Evolutionary conservation across 2,329 filamentous ascomycete species (phyloP).

Genomic region (Aspergillus proliferans): DNA sequence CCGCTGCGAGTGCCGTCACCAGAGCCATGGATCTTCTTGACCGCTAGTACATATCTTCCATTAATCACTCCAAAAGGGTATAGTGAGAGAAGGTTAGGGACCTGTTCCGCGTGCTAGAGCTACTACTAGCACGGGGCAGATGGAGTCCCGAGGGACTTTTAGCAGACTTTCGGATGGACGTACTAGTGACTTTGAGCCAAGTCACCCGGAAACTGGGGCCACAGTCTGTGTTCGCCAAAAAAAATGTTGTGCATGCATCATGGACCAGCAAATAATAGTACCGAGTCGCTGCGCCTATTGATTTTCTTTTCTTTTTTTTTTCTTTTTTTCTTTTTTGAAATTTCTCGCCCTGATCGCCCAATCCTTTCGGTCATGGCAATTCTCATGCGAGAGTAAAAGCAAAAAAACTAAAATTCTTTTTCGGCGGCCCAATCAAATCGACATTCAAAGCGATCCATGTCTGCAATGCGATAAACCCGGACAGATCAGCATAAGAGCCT

Average conservation of each 20-base stretch:
- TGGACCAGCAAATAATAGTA: not conserved
- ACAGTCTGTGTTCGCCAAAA: not conserved
- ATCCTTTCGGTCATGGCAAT: not conserved
- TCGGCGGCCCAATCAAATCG: not conserved
- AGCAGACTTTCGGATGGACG: not conserved
- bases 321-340: too few species aligned
- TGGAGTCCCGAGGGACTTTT: too few species aligned
- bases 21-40: not conserved
- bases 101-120: not conserved
- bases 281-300: not conserved
- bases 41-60: not conserved
- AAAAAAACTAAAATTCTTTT: not conserved
- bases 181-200: not conserved
- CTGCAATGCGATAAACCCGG: not conserved
- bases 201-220: not conserved
- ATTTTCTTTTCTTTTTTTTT: not conserved
- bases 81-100: not conserved
- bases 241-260: not conserved
- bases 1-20: not conserved
- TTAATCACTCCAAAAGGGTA: not conserved
- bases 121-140: not conserved
- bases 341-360: not conserved
- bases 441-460: not conserved
- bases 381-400: not conserved
- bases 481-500: not conserved